Evolutionary conservation across 1,284 basidiomycete species (phyloP), one percentile per base, ranked within the genome.

Genomic region (Apiotrichum gracile): DNA sequence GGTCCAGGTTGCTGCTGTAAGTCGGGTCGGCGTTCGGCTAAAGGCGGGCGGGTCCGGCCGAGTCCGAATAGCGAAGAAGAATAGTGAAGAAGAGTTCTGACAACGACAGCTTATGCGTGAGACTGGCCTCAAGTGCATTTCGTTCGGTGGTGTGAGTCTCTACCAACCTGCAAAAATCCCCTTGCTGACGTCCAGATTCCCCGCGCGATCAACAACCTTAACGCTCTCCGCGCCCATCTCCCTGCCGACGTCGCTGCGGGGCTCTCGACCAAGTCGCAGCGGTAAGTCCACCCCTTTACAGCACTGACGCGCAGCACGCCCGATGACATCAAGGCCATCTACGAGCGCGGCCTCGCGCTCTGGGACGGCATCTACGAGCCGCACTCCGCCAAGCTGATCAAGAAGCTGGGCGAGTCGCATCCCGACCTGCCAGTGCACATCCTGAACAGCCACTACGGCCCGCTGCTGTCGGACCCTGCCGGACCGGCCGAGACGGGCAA

Each of bases 291-390:
- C 39, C 39, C 10, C 4, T 19, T 26, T 10, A 10, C 37, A 21
- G 37, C 34, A 53, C 74, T 89, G 87, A 75, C 77, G 78, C 81
- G 80, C 56, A 82, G 78, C 34, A 69, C 29, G 9, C 57, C 81
- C 58, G 78, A 82, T 60, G 87, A 84, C 76, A 80, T 88, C 66
- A 79, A 84, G 25, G 51, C 72, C 76, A 81, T 66, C 83, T 84
- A 61, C 69, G 83, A 67, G 75, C 77, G 66, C 82, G 88, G 88
- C 47, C 80, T 76, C 66, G 78, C 76, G 41, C 79, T 94, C 57
- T 98, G 93, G 91, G 82, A 87, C 71, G 84, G 85, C 57, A 93
- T 98, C 74, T 98, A 98, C 77, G 79, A 83, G 65, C 92, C 92
- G 61, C 86, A 92, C 77, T 84, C 83, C 67, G 82, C 83, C 74